Percentiles rank a stretch among this genome's conserved stretches.
These are phyloP conservation scores for Cytospora piceae DNA, from an alignment of 2,329 filamentous ascomycete genomes.

Conservation along the genomic window DNA sequence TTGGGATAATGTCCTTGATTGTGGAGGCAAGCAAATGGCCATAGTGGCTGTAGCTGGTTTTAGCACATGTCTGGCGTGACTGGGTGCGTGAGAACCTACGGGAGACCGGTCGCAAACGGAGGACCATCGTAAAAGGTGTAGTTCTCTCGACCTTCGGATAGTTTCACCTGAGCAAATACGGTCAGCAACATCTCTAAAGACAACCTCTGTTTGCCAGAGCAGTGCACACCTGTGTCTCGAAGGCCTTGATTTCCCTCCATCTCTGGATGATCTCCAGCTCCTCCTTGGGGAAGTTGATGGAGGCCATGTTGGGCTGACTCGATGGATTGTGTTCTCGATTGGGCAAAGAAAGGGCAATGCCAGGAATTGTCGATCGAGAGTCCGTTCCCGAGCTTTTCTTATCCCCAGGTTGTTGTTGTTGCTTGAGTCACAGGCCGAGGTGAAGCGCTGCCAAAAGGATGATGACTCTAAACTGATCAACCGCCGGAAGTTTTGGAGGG, in stretches of 20 bases:
- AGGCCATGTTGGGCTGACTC: slow-evolving; percentile 56
- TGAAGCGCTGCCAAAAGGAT: slow-evolving; percentile 4
- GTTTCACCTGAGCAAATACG: slow-evolving; percentile 59
- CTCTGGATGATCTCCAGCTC: slow-evolving; percentile 82
- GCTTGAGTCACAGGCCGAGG: slow-evolving; percentile 26
- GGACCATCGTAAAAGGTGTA: slow-evolving; percentile 97
- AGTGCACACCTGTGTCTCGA: slow-evolving; percentile 72
- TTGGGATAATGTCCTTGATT: slow-evolving; percentile 95
- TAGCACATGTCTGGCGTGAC: slow-evolving; percentile 5
- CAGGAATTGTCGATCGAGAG: not conserved
- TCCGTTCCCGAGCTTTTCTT: slow-evolving; percentile 3
- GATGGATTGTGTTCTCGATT: slow-evolving; percentile 24
- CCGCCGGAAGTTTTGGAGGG: slow-evolving; percentile 28
- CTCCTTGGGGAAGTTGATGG: slow-evolving; percentile 90
- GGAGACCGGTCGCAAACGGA: slow-evolving; percentile 73
- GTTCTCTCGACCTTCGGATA: slow-evolving; percentile 78
- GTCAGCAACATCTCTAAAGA: not conserved
- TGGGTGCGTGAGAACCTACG: slow-evolving; percentile 34
- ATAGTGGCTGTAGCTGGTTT: slow-evolving; percentile 49
- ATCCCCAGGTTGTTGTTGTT: slow-evolving; percentile 7
- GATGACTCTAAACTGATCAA: slow-evolving; percentile 26
- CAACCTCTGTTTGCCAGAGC: not conserved
- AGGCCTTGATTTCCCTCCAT: slow-evolving; percentile 93
- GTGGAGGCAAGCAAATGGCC: slow-evolving; percentile 85
- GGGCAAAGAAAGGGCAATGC: not conserved